Conservation (phyloP, 257 asterid genomes). For the Agastache rugosa region DNA sequence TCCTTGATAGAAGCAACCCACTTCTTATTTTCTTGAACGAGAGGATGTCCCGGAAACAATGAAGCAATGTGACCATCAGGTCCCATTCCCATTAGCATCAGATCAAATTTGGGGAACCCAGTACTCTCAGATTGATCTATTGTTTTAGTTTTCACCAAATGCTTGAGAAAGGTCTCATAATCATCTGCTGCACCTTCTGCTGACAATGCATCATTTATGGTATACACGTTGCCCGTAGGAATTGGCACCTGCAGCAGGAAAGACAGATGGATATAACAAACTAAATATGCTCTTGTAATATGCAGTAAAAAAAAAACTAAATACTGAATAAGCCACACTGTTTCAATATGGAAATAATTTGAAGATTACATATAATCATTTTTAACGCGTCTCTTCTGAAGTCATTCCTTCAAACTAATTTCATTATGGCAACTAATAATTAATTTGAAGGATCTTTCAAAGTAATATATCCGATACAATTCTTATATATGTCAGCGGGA, state of each 20-base stretch:
- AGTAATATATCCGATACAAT: too few relatives aligned
- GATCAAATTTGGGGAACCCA: constrained; percentile 89
- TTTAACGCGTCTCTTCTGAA: not conserved
- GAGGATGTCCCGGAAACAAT: constrained; percentile 85
- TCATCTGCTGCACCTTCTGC: constrained; percentile 97
- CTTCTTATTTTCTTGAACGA: constrained; percentile 66
- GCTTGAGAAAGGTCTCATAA: constrained; percentile 79
- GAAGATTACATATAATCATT: not conserved
- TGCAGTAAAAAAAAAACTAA: not conserved
- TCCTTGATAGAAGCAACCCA: constrained; percentile 87
- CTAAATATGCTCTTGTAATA: not conserved
- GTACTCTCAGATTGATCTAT: constrained; percentile 54
- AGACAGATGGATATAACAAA: not conserved
- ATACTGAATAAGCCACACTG: not conserved
- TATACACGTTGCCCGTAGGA: constrained; percentile 77
- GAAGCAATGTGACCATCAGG: constrained; percentile 98
- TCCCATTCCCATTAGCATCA: constrained; percentile 94
- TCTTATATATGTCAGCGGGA: too few relatives aligned
- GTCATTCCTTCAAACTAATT: too few relatives aligned
- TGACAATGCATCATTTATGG: constrained; percentile 84
- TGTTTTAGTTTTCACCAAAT: constrained; percentile 59
- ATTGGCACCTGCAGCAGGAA: constrained; percentile 68
- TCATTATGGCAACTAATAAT: too few relatives aligned
- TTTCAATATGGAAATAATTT: too few relatives aligned
- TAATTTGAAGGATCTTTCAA: too few relatives aligned